Conservation (phyloP, 23 red algal species). For the Gracilaria caudata region DNA sequence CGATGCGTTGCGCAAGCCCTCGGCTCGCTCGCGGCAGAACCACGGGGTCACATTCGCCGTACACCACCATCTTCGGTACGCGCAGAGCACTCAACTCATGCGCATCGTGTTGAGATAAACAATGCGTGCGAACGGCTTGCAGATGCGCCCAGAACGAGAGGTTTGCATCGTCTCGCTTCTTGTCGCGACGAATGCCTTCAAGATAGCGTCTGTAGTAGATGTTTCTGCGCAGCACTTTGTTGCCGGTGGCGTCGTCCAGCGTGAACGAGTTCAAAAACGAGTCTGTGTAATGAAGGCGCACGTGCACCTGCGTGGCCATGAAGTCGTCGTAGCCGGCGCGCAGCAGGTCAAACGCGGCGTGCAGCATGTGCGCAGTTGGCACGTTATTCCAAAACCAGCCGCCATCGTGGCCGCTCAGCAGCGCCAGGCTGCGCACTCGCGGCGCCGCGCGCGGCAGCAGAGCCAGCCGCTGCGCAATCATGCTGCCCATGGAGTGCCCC, state of each 20-base stretch:
- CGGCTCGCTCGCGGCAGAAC: slow-evolving; percentile 44
- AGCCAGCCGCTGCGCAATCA: slow-evolving; percentile 45
- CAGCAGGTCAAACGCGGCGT: slow-evolving; percentile 34
- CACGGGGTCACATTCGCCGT: slow-evolving; percentile 37
- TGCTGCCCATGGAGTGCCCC: slow-evolving; percentile 58
- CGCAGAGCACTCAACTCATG: background rate
- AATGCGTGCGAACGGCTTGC: slow-evolving; percentile 25
- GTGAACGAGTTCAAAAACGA: slow-evolving; percentile 15
- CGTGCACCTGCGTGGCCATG: slow-evolving; percentile 18
- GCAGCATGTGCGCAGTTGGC: slow-evolving; percentile 15
- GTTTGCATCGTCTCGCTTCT: background rate
- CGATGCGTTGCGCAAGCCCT: slow-evolving; percentile 34
- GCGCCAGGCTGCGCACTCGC: slow-evolving; percentile 20
- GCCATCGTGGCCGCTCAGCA: slow-evolving; percentile 43
- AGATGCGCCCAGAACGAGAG: slow-evolving; percentile 45
- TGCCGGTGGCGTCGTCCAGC: background rate
- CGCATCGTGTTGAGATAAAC: slow-evolving; percentile 28
- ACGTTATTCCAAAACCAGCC: slow-evolving; percentile 58
- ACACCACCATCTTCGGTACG: slow-evolving; percentile 35
- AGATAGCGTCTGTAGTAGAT: slow-evolving; percentile 14
- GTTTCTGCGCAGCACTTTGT: slow-evolving; percentile 22
- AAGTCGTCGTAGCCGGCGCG: slow-evolving; percentile 48
- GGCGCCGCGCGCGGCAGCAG: background rate
- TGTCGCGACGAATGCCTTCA: slow-evolving; percentile 38
- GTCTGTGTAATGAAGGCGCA: slow-evolving; percentile 47